Conservation (phyloP, 2,329 filamentous ascomycete genomes). For the Epichloe elymi region DNA sequence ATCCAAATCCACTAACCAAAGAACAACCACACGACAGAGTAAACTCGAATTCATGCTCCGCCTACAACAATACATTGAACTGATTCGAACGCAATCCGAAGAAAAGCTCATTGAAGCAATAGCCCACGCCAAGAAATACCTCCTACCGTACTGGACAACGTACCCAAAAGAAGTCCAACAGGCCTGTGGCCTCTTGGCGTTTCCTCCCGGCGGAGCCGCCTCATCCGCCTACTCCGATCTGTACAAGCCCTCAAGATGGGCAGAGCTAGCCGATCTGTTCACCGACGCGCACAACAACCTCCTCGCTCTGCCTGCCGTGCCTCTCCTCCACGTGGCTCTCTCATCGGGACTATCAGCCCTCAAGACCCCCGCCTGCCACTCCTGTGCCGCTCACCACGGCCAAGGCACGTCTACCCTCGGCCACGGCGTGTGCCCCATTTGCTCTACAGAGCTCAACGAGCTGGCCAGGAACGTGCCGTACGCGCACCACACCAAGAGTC, state of each 20-base stretch:
- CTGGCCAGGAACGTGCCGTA: slow-evolving; percentile 83
- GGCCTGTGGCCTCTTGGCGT: slow-evolving; percentile 71
- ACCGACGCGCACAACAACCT: slow-evolving; percentile 76
- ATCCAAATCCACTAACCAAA: slow-evolving; percentile 6
- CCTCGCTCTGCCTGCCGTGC: slow-evolving; percentile 66
- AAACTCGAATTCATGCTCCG: slow-evolving; percentile 88
- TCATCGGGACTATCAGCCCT: slow-evolving; percentile 85
- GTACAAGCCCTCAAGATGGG: slow-evolving; percentile 64
- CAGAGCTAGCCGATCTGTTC: slow-evolving; percentile 65
- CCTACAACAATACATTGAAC: slow-evolving; percentile 88
- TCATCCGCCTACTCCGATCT: slow-evolving; percentile 37
- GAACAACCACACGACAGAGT: slow-evolving; percentile 34
- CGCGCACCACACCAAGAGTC: slow-evolving; percentile 87
- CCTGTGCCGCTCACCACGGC: slow-evolving; percentile 34
- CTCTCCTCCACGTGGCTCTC: slow-evolving; percentile 80
- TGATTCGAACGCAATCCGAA: slow-evolving; percentile 56
- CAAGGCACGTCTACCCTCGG: slow-evolving; percentile 34
- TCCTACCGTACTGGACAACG: slow-evolving; percentile 55
- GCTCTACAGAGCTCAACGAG: slow-evolving; percentile 87
- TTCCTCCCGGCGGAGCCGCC: slow-evolving; percentile 38
- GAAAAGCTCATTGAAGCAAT: slow-evolving; percentile 64
- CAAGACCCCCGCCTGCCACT: slow-evolving; percentile 90
- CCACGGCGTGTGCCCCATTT: slow-evolving; percentile 83
- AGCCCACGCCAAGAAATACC: slow-evolving; percentile 67
- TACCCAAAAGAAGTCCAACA: slow-evolving; percentile 56